These are phyloP conservation scores for Oryza meridionalis DNA, from an alignment of 176 grass and related monocot genomes.

Conservation along the genomic window DNA sequence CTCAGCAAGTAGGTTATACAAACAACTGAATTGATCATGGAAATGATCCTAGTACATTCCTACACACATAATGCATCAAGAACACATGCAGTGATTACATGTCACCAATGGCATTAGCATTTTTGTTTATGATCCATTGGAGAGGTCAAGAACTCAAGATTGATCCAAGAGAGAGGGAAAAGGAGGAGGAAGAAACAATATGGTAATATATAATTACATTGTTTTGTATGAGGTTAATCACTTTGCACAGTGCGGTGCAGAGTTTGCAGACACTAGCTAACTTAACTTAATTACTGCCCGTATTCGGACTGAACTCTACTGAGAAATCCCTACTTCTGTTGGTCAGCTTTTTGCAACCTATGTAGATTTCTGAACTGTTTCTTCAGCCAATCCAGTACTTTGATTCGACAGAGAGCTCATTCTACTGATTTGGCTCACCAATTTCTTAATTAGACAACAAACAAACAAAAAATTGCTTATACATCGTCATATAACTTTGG, in stretches of 20 bases:
- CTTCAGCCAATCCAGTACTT: conserved; percentile 36
- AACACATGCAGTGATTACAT: conserved; percentile 4
- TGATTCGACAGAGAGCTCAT: background rate
- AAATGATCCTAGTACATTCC: background rate
- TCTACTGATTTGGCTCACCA: conserved; percentile 29
- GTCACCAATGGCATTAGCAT: background rate
- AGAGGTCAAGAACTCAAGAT: background rate
- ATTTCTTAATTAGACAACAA: background rate
- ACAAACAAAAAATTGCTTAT: background rate
- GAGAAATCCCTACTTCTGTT: conserved; percentile 53
- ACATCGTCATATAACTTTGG: background rate
- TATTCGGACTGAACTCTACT: conserved; percentile 28
- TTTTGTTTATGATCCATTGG: conserved; percentile 29
- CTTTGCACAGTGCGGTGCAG: conserved; percentile 44
- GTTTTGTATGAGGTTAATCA: conserved; percentile 32
- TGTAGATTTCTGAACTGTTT: background rate
- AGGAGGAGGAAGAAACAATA: background rate
- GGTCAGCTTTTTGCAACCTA: conserved; percentile 44
- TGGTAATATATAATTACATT: conserved; percentile 12
- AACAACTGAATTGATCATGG: background rate
- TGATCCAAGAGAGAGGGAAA: conserved; percentile 6
- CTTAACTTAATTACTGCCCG: conserved; percentile 38
- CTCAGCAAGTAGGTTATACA: conserved; percentile 50
- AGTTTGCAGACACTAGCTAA: conserved; percentile 49
- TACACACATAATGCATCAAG: background rate